Conservation (phyloP, 805 yeast genomes). For the Lachancea meyersii region DNA sequence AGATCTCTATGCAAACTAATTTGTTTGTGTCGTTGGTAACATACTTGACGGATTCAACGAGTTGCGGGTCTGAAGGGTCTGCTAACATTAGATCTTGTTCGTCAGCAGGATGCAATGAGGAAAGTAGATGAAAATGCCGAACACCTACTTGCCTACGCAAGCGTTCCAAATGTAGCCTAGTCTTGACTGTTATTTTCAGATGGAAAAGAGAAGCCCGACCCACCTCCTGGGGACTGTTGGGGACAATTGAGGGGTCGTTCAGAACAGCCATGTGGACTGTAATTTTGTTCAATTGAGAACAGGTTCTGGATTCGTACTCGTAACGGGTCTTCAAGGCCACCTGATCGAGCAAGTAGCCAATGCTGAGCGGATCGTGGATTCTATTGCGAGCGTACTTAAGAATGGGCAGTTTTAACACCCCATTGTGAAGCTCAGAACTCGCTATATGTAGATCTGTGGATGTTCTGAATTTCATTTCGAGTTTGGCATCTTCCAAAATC, state of each 20-base stretch:
- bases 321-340: slow-evolving; percentile 25
- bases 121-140: slow-evolving; percentile 30
- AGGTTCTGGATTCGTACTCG: slow-evolving; percentile 24
- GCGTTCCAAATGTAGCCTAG: slow-evolving; percentile 22
- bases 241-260: slow-evolving; percentile 18
- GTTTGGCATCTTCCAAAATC: slow-evolving; percentile 56
- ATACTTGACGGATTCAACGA: slow-evolving; percentile 43
- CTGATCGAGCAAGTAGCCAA: slow-evolving; percentile 29
- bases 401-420: slow-evolving; percentile 29
- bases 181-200: slow-evolving; percentile 34
- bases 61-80: slow-evolving; percentile 28
- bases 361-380: slow-evolving; percentile 16
- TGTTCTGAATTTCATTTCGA: slow-evolving; percentile 34
- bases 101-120: slow-evolving; percentile 31
- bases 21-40: slow-evolving; percentile 42
- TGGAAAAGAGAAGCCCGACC: slow-evolving; percentile 28
- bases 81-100: slow-evolving; percentile 21
- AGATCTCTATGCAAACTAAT: slow-evolving; percentile 48
- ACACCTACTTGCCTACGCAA: slow-evolving; percentile 28
- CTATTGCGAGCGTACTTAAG: slow-evolving; percentile 30
- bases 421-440: slow-evolving; percentile 13
- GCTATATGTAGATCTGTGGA: slow-evolving; percentile 11
- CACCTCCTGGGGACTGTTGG: slow-evolving; percentile 13
- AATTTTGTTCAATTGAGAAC: slow-evolving; percentile 27
- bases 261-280: slow-evolving; percentile 29